These are phyloP conservation scores for Fusarium xyrophilum DNA, from an alignment of 2,329 filamentous ascomycete genomes.

Conservation along the genomic window DNA sequence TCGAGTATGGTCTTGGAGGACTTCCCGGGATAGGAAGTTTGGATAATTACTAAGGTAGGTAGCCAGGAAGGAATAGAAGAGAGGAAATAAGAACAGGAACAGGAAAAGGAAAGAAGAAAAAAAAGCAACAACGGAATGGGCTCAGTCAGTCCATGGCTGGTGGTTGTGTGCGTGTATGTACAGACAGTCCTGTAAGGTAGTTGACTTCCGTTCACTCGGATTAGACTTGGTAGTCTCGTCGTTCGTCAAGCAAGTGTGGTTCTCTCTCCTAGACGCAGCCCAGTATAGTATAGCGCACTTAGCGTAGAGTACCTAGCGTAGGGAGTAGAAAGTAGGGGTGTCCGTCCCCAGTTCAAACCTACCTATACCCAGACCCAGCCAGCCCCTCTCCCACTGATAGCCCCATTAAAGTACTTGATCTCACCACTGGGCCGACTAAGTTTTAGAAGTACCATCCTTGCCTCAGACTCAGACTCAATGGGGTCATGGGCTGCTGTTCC, in stretches of 20 bases:
- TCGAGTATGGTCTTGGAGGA: constrained; percentile 2
- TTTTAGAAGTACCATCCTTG: constrained; percentile 9
- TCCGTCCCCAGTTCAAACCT: background rate
- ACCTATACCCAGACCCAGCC: background rate
- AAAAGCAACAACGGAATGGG: constrained; percentile 34
- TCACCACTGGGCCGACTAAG: background rate
- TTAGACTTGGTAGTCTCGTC: constrained; percentile 31
- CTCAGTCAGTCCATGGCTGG: constrained; percentile 43
- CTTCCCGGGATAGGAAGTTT: constrained; percentile 10
- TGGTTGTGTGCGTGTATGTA: constrained; percentile 40
- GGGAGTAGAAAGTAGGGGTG: constrained; percentile 26
- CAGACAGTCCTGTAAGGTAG: constrained; percentile 19
- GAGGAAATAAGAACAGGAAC: background rate
- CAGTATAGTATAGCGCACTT: constrained; percentile 15
- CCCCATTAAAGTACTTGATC: constrained; percentile 3
- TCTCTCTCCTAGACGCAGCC: constrained; percentile 27
- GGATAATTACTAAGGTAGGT: constrained; percentile 4
- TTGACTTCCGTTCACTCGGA: constrained; percentile 28
- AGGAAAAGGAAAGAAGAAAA: constrained; percentile 24
- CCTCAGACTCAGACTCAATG: constrained; percentile 12
- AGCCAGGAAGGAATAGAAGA: constrained; percentile 14
- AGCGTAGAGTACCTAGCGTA: constrained; percentile 16
- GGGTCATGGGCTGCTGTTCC: constrained; percentile 32
- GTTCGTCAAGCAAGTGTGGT: constrained; percentile 35
- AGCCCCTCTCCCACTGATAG: background rate